Evolutionary conservation across 129 eudicot genomes (phyloP).

Genomic region (Dittrichia graveolens): DNA sequence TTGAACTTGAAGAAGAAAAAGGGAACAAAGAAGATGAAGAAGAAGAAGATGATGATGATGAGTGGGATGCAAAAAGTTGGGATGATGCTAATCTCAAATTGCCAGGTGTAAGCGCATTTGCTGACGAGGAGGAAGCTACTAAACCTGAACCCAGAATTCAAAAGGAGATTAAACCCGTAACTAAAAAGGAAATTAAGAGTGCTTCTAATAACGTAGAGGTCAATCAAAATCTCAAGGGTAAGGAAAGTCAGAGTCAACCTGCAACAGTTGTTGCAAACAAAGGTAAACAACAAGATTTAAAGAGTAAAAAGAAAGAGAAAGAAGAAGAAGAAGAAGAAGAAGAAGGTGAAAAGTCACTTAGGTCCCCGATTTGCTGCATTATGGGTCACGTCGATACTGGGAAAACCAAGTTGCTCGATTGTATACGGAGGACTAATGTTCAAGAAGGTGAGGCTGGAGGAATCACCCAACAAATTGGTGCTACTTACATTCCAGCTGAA

Average conservation of each 20-base stretch:
- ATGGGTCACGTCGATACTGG: conserved; percentile 99
- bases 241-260: conserved; percentile 33
- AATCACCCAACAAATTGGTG: conserved; percentile 94
- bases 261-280: conserved; percentile 37
- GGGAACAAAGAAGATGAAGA: conserved; percentile 51
- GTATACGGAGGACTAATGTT: conserved; percentile 83
- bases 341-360: conserved; percentile 50
- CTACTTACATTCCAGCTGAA: conserved; percentile 88
- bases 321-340: conserved; percentile 44
- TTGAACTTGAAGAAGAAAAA: conserved; percentile 36
- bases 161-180: conserved; percentile 9
- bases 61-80: conserved; percentile 99
- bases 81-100: conserved; percentile 74
- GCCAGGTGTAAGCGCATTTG: conserved; percentile 70
- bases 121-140: conserved; percentile 76
- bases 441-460: conserved; percentile 99
- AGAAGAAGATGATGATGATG: conserved; percentile 68
- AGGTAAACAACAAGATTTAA: conserved; percentile 43
- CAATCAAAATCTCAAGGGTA: conserved; percentile 29
- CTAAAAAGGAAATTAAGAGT: conserved; percentile 52
- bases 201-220: conserved; percentile 20
- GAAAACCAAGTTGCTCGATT: conserved; percentile 87
- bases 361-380: conserved; percentile 95
- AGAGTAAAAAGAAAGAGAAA: conserved; percentile 35
- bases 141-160: conserved; percentile 43